Evolutionary conservation across 441 rosid species (phyloP).

Genomic region (Adansonia rubrostipa): DNA sequence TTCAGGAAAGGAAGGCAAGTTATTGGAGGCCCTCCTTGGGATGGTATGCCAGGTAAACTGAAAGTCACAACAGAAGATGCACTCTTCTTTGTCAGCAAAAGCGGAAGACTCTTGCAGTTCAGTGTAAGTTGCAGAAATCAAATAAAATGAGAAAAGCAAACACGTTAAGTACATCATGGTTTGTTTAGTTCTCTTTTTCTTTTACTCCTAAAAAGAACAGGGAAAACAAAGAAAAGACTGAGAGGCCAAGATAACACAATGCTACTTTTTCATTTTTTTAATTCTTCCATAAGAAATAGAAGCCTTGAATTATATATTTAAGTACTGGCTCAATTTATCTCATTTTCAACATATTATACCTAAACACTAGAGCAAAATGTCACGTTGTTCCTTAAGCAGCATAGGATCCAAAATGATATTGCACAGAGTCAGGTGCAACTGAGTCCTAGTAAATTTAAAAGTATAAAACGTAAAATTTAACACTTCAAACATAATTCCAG

Average conservation of each 20-base stretch:
- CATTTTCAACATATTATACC: background rate
- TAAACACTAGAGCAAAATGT: background rate
- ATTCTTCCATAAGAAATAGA: slow-evolving; percentile 2
- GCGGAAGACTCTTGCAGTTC: slow-evolving; percentile 68
- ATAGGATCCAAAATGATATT: background rate
- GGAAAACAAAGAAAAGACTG: background rate
- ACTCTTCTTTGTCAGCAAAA: slow-evolving; percentile 66
- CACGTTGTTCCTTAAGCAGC: background rate
- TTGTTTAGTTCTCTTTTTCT: background rate
- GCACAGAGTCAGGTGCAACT: background rate
- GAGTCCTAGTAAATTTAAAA: background rate
- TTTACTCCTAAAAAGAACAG: background rate
- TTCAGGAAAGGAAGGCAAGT: slow-evolving; percentile 59
- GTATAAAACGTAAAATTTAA: background rate
- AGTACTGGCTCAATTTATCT: background rate
- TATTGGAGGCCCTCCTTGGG: slow-evolving; percentile 74
- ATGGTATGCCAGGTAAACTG: slow-evolving; percentile 53
- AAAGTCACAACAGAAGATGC: slow-evolving; percentile 64
- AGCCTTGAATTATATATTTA: slow-evolving; percentile 1
- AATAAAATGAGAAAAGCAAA: slow-evolving; percentile 21
- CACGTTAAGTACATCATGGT: background rate
- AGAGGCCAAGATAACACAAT: background rate
- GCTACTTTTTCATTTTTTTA: background rate
- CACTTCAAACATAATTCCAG: background rate
- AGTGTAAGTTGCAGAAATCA: slow-evolving; percentile 24